These are phyloP conservation scores for Oryza australiensis DNA, from an alignment of 176 grass and related monocot genomes.

Conservation along the genomic window DNA sequence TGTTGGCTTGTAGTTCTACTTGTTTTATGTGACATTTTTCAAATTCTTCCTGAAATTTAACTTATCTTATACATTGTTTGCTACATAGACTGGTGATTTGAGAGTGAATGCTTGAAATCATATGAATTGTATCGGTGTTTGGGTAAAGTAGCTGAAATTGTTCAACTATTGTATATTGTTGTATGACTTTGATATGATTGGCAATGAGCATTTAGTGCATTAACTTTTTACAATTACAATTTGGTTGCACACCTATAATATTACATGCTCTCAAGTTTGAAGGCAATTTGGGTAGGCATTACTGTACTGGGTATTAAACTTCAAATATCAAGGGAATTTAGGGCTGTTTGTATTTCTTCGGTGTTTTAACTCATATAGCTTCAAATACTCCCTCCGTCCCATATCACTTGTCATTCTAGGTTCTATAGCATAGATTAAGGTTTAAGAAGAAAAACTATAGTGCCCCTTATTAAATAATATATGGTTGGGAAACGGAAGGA, in stretches of 20 bases:
- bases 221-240: background rate
- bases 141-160: background rate
- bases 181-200: background rate
- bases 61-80: background rate
- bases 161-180: background rate
- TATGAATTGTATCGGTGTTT: slow-evolving; percentile 1
- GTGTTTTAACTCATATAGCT: background rate
- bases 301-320: background rate
- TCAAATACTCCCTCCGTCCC: no score
- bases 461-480: no score
- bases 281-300: slow-evolving; percentile 2
- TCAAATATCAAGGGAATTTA: background rate
- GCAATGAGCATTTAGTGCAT: background rate
- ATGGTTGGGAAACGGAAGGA: no score
- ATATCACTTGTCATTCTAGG: no score
- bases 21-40: background rate
- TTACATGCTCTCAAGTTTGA: background rate
- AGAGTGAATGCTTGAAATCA: background rate
- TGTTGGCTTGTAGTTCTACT: slow-evolving; percentile 2
- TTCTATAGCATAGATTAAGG: no score
- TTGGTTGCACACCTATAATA: background rate
- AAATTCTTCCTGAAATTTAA: background rate
- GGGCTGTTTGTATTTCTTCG: background rate
- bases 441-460: no score
- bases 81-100: background rate